Conservation (phyloP, 1,284 basidiomycete species). For the Irpex rosettiformis region DNA sequence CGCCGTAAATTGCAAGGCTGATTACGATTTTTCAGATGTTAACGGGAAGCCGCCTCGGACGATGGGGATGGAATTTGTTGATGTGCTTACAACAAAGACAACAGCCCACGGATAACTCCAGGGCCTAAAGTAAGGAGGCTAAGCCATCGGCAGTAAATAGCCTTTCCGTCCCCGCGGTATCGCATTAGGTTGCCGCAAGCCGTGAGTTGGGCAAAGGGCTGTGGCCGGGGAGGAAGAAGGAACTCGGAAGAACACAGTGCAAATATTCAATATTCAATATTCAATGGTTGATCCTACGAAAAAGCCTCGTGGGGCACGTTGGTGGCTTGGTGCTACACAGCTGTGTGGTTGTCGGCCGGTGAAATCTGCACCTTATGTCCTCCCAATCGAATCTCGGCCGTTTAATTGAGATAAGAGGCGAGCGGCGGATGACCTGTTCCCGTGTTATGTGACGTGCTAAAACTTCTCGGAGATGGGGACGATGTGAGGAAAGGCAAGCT, state of each 20-base stretch:
- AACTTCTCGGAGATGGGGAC: background rate
- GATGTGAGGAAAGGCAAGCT: background rate
- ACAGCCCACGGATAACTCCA: background rate
- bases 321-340: background rate
- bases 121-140: background rate
- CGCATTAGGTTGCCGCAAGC: background rate
- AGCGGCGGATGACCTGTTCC: background rate
- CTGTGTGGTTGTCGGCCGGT: background rate
- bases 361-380: background rate
- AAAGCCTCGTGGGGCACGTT: background rate
- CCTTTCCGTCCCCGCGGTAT: background rate
- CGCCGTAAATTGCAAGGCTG: background rate
- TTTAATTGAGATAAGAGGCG: conserved; percentile 1
- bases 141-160: background rate
- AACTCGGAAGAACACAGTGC: background rate
- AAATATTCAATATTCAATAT: too few relatives aligned
- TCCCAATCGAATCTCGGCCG: background rate
- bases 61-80: background rate
- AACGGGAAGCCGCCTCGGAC: background rate
- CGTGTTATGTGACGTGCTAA: background rate
- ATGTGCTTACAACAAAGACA: background rate
- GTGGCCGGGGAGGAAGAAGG: background rate
- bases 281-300: background rate
- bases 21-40: background rate
- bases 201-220: background rate